Conservation (phyloP, 257 asterid species). For the Apocynum venetum region DNA sequence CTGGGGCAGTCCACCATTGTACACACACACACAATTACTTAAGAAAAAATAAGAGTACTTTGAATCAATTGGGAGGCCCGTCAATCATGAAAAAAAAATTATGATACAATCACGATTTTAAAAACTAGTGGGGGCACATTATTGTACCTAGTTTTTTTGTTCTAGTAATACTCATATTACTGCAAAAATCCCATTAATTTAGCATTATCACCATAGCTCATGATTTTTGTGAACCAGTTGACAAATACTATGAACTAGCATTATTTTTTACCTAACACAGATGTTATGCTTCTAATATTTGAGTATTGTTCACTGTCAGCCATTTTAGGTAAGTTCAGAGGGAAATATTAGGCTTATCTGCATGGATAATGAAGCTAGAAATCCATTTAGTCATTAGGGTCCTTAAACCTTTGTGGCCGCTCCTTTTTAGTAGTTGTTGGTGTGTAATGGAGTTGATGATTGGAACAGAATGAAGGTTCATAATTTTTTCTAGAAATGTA, state of each 20-base stretch:
- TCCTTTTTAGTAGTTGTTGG: not conserved
- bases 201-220: too few relatives aligned
- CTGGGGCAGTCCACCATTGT: too few relatives aligned
- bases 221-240: not conserved
- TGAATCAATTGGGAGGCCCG: too few relatives aligned
- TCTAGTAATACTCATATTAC: too few relatives aligned
- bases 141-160: too few relatives aligned
- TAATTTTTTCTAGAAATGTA: not conserved
- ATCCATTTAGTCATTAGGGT: not conserved
- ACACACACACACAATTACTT: too few relatives aligned
- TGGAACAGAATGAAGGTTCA: not conserved
- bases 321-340: not conserved
- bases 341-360: not conserved
- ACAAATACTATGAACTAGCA: not conserved
- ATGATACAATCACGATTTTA: too few relatives aligned
- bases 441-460: not conserved
- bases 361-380: not conserved
- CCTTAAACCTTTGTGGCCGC: not conserved
- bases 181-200: too few relatives aligned
- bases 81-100: too few relatives aligned
- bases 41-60: too few relatives aligned
- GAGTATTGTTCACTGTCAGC: not conserved
- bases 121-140: too few relatives aligned
- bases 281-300: not conserved
- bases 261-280: not conserved